These are phyloP conservation scores for Venturia carpophila DNA, from an alignment of 2,329 filamentous ascomycete genomes.

Conservation along the genomic window DNA sequence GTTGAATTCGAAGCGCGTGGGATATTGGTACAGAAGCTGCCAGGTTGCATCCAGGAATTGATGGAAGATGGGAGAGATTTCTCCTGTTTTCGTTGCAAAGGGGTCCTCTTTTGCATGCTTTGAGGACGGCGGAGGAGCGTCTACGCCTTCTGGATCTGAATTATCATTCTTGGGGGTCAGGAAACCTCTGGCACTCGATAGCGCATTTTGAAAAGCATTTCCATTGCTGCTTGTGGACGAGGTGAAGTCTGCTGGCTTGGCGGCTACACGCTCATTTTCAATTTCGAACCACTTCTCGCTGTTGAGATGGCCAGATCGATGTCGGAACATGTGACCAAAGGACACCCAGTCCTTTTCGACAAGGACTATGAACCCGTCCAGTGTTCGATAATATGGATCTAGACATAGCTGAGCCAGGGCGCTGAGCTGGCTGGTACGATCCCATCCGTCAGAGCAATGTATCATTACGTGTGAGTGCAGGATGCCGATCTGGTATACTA, in stretches of 20 bases:
- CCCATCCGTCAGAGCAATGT: constrained; percentile 98
- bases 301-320: constrained; percentile 79
- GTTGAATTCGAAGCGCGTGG: constrained; percentile 89
- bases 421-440: constrained; percentile 90
- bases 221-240: constrained; percentile 36
- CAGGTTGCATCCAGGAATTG: constrained; percentile 95
- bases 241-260: constrained; percentile 34
- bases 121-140: constrained; percentile 28
- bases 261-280: constrained; percentile 68
- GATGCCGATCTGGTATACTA: constrained; percentile 80
- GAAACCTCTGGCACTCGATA: constrained; percentile 78
- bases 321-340: constrained; percentile 95
- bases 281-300: constrained; percentile 91
- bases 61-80: constrained; percentile 84
- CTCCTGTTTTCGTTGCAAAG: constrained; percentile 72
- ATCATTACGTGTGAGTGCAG: constrained; percentile 93
- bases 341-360: constrained; percentile 97
- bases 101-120: constrained; percentile 41
- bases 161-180: constrained; percentile 72
- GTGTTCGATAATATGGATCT: constrained; percentile 88
- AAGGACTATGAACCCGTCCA: constrained; percentile 89
- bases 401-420: constrained; percentile 87
- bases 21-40: constrained; percentile 78
- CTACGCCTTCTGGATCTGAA: constrained; percentile 44
- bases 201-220: constrained; percentile 77